Conservation (phyloP, 345 rosid species). For the Psidium guajava region DNA sequence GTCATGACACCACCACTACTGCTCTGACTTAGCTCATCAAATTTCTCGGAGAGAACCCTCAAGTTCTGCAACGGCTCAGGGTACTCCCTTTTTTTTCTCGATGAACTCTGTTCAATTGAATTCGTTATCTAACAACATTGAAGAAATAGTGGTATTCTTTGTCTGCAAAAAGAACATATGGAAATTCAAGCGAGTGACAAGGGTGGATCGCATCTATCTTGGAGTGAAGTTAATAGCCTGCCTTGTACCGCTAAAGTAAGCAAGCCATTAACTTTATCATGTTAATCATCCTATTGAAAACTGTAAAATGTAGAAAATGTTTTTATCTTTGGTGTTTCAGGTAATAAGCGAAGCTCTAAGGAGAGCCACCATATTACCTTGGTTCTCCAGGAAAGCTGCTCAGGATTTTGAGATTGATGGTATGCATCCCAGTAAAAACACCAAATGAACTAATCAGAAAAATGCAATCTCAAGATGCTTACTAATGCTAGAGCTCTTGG, state of each 20-base stretch:
- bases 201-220: slow-evolving; percentile 22
- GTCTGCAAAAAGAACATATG: slow-evolving; percentile 39
- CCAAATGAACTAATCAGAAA: neutral
- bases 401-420: slow-evolving; percentile 54
- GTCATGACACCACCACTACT: slow-evolving; percentile 65
- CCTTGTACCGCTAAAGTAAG: slow-evolving; percentile 49
- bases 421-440: neutral
- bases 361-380: slow-evolving; percentile 48
- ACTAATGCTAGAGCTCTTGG: neutral
- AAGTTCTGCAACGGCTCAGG: slow-evolving; percentile 35
- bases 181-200: slow-evolving; percentile 25
- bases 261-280: neutral
- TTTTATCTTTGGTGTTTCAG: slow-evolving; percentile 13
- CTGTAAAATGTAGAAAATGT: neutral
- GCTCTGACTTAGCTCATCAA: slow-evolving; percentile 55
- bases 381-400: slow-evolving; percentile 62
- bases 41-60: slow-evolving; percentile 45
- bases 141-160: neutral
- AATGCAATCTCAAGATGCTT: neutral
- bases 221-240: slow-evolving; percentile 54
- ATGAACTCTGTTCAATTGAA: neutral
- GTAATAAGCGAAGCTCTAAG: slow-evolving; percentile 50
- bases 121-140: neutral
- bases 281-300: neutral
- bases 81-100: slow-evolving; percentile 8